Base-by-base conservation (phyloP, 768 basidiomycete species). In the Neoboletus subvelutipes region DNA sequence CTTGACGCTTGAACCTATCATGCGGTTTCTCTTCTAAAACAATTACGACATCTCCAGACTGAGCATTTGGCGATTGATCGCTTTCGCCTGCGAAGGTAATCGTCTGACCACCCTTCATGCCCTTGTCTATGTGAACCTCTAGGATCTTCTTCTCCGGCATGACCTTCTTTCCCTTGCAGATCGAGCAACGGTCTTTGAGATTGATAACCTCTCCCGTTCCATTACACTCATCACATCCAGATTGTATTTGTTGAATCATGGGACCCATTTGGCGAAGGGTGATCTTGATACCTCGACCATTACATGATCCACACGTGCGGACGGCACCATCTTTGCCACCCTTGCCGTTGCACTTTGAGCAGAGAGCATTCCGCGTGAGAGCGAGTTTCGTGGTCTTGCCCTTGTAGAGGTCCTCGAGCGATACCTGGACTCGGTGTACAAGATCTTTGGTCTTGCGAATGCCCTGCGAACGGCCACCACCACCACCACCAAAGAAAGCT, bases 221-320 rank as follows among this genome's bases (percentile, higher is more conserved):
- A 50, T 80, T 83, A 73, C 97, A 99, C 17, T 98, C 97, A 70
- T 88, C 86, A 78, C 97, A 99, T 45, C 86, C 81, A 52, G 93
- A 91, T 72, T 98, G 97, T 64, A 98, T 92, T 76, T 99, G 96
- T 75, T 99, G 97, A 65, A 99, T 92, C 97, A 99, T 99, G 5
- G 97, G 97, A 28, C 97, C 97, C 85, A 99, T 91, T 73, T 98
- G 97, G 59, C 97, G 90, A 59, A 98, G 77, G 50, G 89, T 92
- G 68, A 98, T 75, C 71, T 87, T 91, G 78, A 95, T 76, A 66
- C 97, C 97, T 62, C 93, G 92, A 55, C 97, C 97, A 67, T 77
- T 81, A 77, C 97, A 99, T 15, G 77, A 67, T 42, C 71, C 61
- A 75, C 97, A 99, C 28, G 80, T 67, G 70, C 86, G 84, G 60